Percentiles rank a stretch among this genome's conserved stretches.
phyloP scores from a whole-genome alignment of 495 filamentous ascomycete genomes.

The Neurospora sp. region DNA sequence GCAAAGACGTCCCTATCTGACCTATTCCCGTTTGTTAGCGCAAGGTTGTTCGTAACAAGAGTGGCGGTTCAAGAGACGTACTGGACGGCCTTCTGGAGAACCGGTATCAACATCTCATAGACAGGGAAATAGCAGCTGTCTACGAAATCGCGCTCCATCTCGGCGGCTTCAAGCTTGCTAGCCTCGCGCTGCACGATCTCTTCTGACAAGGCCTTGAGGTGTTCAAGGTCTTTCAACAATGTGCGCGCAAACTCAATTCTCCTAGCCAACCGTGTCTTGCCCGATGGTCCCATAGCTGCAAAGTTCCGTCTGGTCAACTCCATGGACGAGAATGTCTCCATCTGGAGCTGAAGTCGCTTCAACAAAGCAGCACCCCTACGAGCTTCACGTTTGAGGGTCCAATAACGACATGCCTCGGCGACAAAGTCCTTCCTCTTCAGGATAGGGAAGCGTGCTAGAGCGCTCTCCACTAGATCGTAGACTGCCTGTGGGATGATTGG shows the following conservation, averaged over 20 bases:
- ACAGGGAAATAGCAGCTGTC: constrained; percentile 88
- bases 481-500: constrained; percentile 86
- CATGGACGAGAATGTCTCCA: constrained; percentile 92
- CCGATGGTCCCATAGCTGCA: constrained; percentile 77
- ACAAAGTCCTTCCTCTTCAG: constrained; percentile 84
- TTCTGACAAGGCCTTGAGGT: constrained; percentile 56
- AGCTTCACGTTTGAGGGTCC: constrained; percentile 93
- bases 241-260: constrained; percentile 80
- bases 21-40: constrained; percentile 35
- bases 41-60: not conserved
- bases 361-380: constrained; percentile 82
- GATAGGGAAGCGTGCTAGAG: constrained; percentile 69
- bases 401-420: constrained; percentile 88
- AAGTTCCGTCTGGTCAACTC: constrained; percentile 92
- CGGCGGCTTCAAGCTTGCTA: constrained; percentile 63
- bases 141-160: constrained; percentile 64
- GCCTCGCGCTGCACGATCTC: constrained; percentile 61
- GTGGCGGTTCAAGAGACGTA: constrained; percentile 36
- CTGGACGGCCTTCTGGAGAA: constrained; percentile 65
- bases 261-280: constrained; percentile 62
- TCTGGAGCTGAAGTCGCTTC: constrained; percentile 84
- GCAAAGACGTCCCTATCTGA: constrained; percentile 69
- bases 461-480: constrained; percentile 67
- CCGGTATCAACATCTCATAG: constrained; percentile 62
- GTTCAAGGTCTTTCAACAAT: constrained; percentile 65